Evolutionary conservation across 139 green algal genomes (phyloP), one percentile per base, ranked within the genome.

Genomic region (Chlamydomonas incerta): DNA sequence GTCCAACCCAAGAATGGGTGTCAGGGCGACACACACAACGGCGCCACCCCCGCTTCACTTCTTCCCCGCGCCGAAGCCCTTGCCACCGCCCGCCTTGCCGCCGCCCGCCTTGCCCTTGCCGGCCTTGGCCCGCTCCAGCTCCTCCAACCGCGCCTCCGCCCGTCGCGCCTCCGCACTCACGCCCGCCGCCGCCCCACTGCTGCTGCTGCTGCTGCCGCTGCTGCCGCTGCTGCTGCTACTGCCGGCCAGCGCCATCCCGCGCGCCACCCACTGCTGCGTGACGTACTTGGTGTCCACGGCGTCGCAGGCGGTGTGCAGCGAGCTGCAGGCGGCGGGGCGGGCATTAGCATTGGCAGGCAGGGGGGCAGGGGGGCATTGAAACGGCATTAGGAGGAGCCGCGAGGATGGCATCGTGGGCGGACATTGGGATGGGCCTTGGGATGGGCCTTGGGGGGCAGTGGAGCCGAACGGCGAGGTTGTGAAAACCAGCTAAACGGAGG

Each of bases 211-310:
- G 37, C 24, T 28, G n/a, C 26, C 35, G 28, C 4, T 35, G 37
- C 35, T 34, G 18, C 69, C 26, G 21, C 26, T 41, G n/a, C 17
- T 11, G n/a, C 31, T 11, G 55, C 34, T 28, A 6, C 58, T 35
- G 55, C 33, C 26, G 1, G 62, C 46, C 65, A 46, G 23, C 15
- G 35, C 66, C 13, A 87, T 24, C 26, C 91, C 93, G 23, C 89
- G 52, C 0, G 91, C 90, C 55, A 96, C 55, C 94, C 94, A 97
- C 76, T 95, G 92, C 90, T 97, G 94, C 23, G 90, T 92, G 0
- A 97, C 92, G 90, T 90, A 96, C 85, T 97, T 97, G 77, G 31
- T 84, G 0, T 74, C 92, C 5, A 85, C 80, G 0, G 94, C 94
- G 68, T 94, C 90, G 58, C 89, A 82, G 11, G 94, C 94, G 3